Evolutionary conservation across 148 eudicot species (phyloP).

Genomic region (Limonium bicolor): DNA sequence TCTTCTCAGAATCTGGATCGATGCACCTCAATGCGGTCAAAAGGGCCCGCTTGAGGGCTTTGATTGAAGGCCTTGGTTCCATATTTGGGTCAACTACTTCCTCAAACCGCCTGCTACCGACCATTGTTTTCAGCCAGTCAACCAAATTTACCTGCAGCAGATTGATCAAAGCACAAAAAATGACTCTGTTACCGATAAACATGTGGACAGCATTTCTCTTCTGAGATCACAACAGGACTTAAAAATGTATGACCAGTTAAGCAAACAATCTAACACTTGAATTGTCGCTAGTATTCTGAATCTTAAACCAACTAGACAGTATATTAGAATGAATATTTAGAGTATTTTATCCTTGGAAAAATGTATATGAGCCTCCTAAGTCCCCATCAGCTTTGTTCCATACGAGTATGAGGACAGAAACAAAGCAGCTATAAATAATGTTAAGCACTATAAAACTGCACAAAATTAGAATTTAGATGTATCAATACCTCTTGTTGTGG

Average conservation of each 20-base stretch:
- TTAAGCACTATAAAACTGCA: too few relatives aligned
- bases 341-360: neutral
- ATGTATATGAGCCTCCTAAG: too few relatives aligned
- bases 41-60: conserved; percentile 54
- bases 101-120: conserved; percentile 65
- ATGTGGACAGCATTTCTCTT: too few relatives aligned
- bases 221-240: too few relatives aligned
- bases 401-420: too few relatives aligned
- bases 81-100: conserved; percentile 57
- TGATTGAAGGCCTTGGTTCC: conserved; percentile 43
- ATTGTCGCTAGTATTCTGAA: too few relatives aligned
- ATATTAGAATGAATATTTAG: neutral
- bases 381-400: too few relatives aligned
- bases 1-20: conserved; percentile 59
- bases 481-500: conserved; percentile 40
- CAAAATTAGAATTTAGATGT: neutral
- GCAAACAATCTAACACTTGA: too few relatives aligned
- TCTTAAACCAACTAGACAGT: too few relatives aligned
- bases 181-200: neutral
- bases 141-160: conserved; percentile 54
- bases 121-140: conserved; percentile 76
- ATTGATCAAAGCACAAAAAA: neutral
- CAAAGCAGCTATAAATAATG: too few relatives aligned
- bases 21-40: conserved; percentile 57
- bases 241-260: too few relatives aligned